Evolutionary conservation across 2,329 filamentous ascomycete species (phyloP).

Genomic region (Fusarium sp.): DNA sequence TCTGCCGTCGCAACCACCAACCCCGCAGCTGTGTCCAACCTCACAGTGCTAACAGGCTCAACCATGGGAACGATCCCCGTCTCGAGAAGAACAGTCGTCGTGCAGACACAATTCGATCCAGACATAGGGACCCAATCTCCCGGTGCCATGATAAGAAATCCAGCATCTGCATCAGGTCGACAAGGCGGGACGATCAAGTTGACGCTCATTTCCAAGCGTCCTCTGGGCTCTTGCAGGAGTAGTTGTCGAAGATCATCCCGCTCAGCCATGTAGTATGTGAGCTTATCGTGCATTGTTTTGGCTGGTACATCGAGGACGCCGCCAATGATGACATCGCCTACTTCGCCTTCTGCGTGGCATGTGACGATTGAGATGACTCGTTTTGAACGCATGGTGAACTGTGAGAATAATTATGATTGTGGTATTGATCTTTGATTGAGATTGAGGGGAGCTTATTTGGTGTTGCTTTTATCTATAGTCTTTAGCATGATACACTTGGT

Average conservation of each 20-base stretch:
- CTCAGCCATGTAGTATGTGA: slow-evolving; percentile 52
- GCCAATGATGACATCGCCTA: slow-evolving; percentile 59
- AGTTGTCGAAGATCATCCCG: slow-evolving; percentile 49
- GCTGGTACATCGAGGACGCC: slow-evolving; percentile 55
- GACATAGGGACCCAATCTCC: slow-evolving; percentile 46
- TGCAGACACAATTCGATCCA: slow-evolving; percentile 55
- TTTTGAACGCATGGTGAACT: slow-evolving; percentile 9
- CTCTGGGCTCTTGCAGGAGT: slow-evolving; percentile 1
- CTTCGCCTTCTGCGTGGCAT: slow-evolving; percentile 53
- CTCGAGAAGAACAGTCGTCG: slow-evolving; percentile 55
- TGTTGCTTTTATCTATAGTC: slow-evolving; percentile 3
- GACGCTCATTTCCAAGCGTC: slow-evolving; percentile 7
- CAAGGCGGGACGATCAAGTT: slow-evolving; percentile 35
- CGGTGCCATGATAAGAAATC: slow-evolving; percentile 48
- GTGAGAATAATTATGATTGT: neutral
- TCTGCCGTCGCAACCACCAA: slow-evolving; percentile 14
- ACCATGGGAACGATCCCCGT: slow-evolving; percentile 55
- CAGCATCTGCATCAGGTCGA: slow-evolving; percentile 53
- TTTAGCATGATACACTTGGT: neutral
- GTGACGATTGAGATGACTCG: slow-evolving; percentile 46
- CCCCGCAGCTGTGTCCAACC: slow-evolving; percentile 3
- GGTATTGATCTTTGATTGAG: neutral
- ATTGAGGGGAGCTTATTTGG: neutral
- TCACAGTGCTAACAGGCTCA: slow-evolving; percentile 41
- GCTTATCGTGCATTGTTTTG: slow-evolving; percentile 59